Base-by-base conservation (phyloP, 2,329 filamentous ascomycete genomes). In the Alternaria triticimaculans region DNA sequence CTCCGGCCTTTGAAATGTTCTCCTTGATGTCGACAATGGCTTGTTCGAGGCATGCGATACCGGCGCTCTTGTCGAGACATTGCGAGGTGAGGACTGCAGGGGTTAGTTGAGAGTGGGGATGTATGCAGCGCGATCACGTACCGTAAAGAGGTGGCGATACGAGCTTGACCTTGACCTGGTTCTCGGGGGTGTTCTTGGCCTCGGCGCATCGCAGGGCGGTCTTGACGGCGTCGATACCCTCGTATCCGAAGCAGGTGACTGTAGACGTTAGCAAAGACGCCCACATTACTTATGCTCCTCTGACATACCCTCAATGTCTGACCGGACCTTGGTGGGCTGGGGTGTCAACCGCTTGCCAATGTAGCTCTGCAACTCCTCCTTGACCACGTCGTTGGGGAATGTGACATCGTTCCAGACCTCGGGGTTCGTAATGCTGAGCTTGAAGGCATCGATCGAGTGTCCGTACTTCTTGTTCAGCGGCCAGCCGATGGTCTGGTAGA, bases 171-270 rank as follows among this genome's bases (percentile, higher is more conserved):
- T 98, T 98, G 84, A 99, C 94, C 82, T 97, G 93, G 75, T 90
- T 96, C 60, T 97, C 94, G 59, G 89, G 86, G 14, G 94, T 97
- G 87, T 97, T 98, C 82, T 91, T 90, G 65, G 92, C 92, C 85
- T 99, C 96, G 64, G 96, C 96, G 67, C 90, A 93, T 79, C 94
- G 89, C 63, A 99, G 88, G 53, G 96, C 94, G 33, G 89, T 87
- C 89, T 99, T 99, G 82, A 99, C 93, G 45, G 96, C 96, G 78
- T 99, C 96, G 84, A 99, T 99, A 71, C 96, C 96, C 75, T 98
- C 96, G 81, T 98, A 99, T 67, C 92, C 92, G 84, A 85, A 85
- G 77, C 79, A 81, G 18, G 78, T 81, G 43, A 80, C 78, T 78
- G 33, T 28, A 18, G 5, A 30, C 20, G 50, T 74, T 66, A 73